A percentile compares a stretch with the other conserved stretches of the same genome.
Evolutionary conservation across 371 early-diverging fungal species (phyloP).

Genomic region (Zopfochytrium polystomum): DNA sequence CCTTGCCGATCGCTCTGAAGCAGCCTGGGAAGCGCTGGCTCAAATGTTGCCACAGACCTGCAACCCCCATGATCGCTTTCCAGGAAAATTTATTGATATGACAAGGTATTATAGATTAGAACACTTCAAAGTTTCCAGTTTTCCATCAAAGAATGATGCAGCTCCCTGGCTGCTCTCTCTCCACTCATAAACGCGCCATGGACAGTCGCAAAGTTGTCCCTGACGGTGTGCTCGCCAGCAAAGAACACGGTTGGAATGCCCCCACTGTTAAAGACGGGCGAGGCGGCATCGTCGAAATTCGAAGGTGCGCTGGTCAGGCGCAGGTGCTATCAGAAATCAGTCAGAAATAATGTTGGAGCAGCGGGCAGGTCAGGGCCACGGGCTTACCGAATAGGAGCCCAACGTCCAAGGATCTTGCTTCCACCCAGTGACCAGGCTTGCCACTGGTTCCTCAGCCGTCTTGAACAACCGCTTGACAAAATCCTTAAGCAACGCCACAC

Average conservation of each 20-base stretch:
- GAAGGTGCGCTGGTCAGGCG: background rate
- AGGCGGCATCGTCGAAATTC: background rate
- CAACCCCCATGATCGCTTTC: too few species aligned
- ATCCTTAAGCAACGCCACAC: background rate
- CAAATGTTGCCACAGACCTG: too few species aligned
- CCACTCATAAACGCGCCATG: slow-evolving; percentile 21
- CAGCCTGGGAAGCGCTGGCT: too few species aligned
- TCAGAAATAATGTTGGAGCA: background rate
- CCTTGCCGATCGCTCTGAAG: too few species aligned
- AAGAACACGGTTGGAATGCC: slow-evolving; percentile 6
- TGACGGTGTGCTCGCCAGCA: slow-evolving; percentile 17
- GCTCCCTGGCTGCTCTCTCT: slow-evolving; percentile 2
- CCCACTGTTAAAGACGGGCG: slow-evolving; percentile 2
- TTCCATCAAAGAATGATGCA: too few species aligned
- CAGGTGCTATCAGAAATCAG: background rate
- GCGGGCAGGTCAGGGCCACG: background rate
- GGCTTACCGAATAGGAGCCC: slow-evolving; percentile 1
- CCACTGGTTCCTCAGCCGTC: background rate
- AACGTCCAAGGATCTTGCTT: background rate
- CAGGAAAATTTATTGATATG: too few species aligned
- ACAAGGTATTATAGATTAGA: too few species aligned
- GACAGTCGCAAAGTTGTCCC: slow-evolving; percentile 13
- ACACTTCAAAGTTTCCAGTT: too few species aligned
- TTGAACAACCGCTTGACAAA: background rate
- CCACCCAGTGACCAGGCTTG: slow-evolving; percentile 3